Base-by-base conservation (phyloP, 371 early-diverging fungal genomes). In the Scutellospora calospora region DNA sequence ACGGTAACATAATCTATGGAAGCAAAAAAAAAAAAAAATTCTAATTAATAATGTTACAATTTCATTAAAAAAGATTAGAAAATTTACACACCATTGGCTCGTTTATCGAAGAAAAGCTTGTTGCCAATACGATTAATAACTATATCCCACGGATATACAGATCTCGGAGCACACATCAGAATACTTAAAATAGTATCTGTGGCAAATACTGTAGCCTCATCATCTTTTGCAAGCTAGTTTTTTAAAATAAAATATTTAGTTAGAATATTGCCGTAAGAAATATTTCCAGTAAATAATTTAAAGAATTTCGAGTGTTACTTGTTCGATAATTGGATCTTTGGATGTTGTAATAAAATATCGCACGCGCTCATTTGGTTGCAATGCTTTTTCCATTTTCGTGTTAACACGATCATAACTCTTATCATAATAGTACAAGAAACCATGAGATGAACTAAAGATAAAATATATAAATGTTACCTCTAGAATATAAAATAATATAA, bases 131-230 rank as follows among this genome's bases (percentile, higher is more conserved):
- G 95, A 84, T 93, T 95, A 81, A 97, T 91, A 38, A 98, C 92
- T 69, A 99, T 91, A 81, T 99, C 99, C 98, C 98, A 99, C 25
- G 98, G 96, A 85, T 96, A 95, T 45, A 96, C 94, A 20, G 97
- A 94, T 80, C 97, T 94, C 20, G 96, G 90, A 16, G 97, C 89
- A 82, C 96, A 94, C 98, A 99, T 98, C 73, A 99, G 90, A 22
- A 96, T 89, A 22, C 98, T 91, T 38, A 98, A 87, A 29, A 98
- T 94, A 60, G 91, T 86, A 85, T 97, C 98, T 9, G 98, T 97
- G 69, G 97, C 96, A 84, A 95, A 94, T 4, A 98, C 96, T 51
- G 89, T 91, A 65, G 91, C 92, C 81, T 90, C 91, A 76, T 89
- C 85, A 41, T 91, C 88, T 72, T 89, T 87, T 45, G 94, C 87